Conservation (phyloP, 768 basidiomycete genomes). For the Lactarius hatsudake region DNA sequence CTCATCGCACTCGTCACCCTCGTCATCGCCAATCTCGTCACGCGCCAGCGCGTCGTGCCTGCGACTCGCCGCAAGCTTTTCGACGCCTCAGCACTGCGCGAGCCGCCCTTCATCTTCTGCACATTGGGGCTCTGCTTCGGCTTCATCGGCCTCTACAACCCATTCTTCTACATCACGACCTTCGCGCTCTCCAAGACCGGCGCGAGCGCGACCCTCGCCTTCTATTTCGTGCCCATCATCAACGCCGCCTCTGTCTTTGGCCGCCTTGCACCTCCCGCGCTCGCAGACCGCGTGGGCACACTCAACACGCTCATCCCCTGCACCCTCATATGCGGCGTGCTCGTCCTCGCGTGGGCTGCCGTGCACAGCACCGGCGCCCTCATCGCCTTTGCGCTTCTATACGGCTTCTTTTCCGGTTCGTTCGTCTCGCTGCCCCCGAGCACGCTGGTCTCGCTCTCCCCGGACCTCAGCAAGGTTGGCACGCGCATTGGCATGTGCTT, state of each 20-base stretch:
- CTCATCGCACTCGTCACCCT: slow-evolving; percentile 30
- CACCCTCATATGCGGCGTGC: slow-evolving; percentile 29
- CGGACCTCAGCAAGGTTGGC: slow-evolving; percentile 23
- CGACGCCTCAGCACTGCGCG: slow-evolving; percentile 23
- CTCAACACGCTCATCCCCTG: slow-evolving; percentile 33
- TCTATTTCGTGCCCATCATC: slow-evolving; percentile 35
- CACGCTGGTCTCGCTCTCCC: slow-evolving; percentile 14
- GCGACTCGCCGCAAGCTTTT: slow-evolving; percentile 27
- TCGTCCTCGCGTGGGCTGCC: slow-evolving; percentile 35
- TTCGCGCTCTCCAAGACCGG: slow-evolving; percentile 27
- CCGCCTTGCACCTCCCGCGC: slow-evolving; percentile 33
- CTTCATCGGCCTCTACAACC: slow-evolving; percentile 29
- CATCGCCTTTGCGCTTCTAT: slow-evolving; percentile 37
- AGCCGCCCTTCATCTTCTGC: slow-evolving; percentile 31
- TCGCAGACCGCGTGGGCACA: slow-evolving; percentile 34
- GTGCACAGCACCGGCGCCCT: slow-evolving; percentile 31
- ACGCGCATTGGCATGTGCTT: slow-evolving; percentile 31
- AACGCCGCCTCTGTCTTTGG: slow-evolving; percentile 34
- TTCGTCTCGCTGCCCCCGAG: slow-evolving; percentile 24
- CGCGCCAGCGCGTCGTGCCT: slow-evolving; percentile 27
- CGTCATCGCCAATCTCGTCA: slow-evolving; percentile 26
- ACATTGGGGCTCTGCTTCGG: slow-evolving; percentile 27
- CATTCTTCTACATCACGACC: slow-evolving; percentile 32
- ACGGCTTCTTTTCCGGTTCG: slow-evolving; percentile 37
- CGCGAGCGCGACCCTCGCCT: slow-evolving; percentile 28